Evolutionary conservation across 2,329 filamentous ascomycete species (phyloP).

Genomic region (Sordariomycetes sp.): DNA sequence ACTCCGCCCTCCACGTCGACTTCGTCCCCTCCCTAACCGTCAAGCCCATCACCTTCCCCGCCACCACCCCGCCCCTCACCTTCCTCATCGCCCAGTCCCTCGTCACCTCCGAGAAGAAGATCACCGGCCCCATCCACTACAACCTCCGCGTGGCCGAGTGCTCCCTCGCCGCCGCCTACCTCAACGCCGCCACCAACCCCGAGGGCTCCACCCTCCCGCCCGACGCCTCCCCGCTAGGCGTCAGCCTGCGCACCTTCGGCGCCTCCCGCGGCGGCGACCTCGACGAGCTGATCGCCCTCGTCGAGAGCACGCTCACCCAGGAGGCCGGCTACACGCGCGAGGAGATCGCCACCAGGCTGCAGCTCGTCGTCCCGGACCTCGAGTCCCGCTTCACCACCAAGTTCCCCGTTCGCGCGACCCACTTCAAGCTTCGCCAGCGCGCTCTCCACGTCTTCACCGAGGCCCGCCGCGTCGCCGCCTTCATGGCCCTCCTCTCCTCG

Average conservation of each 20-base stretch:
- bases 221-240: slow-evolving; percentile 74
- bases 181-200: slow-evolving; percentile 48
- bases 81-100: slow-evolving; percentile 95
- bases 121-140: slow-evolving; percentile 88
- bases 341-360: slow-evolving; percentile 66
- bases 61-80: slow-evolving; percentile 69
- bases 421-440: slow-evolving; percentile 79
- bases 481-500: slow-evolving; percentile 65
- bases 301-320: slow-evolving; percentile 51
- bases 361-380: slow-evolving; percentile 58
- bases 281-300: slow-evolving; percentile 15
- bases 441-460: slow-evolving; percentile 87
- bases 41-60: slow-evolving; percentile 70
- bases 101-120: slow-evolving; percentile 87
- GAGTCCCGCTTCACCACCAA: slow-evolving; percentile 72
- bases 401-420: slow-evolving; percentile 80
- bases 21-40: slow-evolving; percentile 74
- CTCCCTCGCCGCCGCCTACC: slow-evolving; percentile 69
- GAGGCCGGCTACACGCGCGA: slow-evolving; percentile 81
- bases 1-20: slow-evolving; percentile 79
- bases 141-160: slow-evolving; percentile 95
- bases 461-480: slow-evolving; percentile 74
- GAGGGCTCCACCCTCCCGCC: slow-evolving; percentile 51
- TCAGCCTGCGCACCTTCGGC: slow-evolving; percentile 78
- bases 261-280: slow-evolving; percentile 45